These are phyloP conservation scores for Zarea fungicola DNA, from an alignment of 2,329 filamentous ascomycete genomes.

Conservation along the genomic window DNA sequence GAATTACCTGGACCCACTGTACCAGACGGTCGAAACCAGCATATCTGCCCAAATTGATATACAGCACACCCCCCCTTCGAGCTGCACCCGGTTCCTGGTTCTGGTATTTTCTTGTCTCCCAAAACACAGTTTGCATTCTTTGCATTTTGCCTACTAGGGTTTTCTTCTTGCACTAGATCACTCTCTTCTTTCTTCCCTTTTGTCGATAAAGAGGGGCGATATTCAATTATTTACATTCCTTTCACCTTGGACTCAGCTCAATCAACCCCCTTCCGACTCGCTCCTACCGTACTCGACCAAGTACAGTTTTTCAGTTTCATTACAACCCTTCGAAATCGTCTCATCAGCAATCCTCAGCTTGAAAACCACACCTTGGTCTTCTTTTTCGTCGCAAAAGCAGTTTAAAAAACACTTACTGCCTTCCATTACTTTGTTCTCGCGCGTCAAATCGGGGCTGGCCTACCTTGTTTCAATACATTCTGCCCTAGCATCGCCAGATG, in stretches of 20 bases:
- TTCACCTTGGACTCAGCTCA: neutral
- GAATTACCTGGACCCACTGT: too few species aligned
- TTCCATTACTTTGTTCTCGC: too few species aligned
- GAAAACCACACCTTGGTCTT: neutral
- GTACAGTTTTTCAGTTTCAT: neutral
- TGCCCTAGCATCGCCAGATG: too few species aligned
- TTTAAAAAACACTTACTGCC: neutral
- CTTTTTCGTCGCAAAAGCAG: neutral
- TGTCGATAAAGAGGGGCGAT: neutral
- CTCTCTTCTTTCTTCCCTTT: neutral
- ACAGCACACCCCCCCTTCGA: neutral
- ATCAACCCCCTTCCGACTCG: neutral
- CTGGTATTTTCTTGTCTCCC: slow-evolving; percentile 1
- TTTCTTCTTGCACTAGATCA: too few species aligned
- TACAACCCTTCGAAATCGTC: neutral
- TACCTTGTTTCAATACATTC: too few species aligned
- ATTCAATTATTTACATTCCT: neutral
- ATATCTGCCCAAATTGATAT: slow-evolving; percentile 4
- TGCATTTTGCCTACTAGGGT: neutral
- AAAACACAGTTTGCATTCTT: slow-evolving; percentile 10
- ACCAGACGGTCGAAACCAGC: slow-evolving; percentile 4
- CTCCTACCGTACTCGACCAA: neutral
- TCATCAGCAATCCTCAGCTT: neutral
- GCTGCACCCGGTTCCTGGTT: slow-evolving; percentile 2
- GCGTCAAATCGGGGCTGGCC: too few species aligned